These are phyloP conservation scores for Pseudonitzschia pungens DNA, from an alignment of 108 stramenopile genomes.

Conservation along the genomic window DNA sequence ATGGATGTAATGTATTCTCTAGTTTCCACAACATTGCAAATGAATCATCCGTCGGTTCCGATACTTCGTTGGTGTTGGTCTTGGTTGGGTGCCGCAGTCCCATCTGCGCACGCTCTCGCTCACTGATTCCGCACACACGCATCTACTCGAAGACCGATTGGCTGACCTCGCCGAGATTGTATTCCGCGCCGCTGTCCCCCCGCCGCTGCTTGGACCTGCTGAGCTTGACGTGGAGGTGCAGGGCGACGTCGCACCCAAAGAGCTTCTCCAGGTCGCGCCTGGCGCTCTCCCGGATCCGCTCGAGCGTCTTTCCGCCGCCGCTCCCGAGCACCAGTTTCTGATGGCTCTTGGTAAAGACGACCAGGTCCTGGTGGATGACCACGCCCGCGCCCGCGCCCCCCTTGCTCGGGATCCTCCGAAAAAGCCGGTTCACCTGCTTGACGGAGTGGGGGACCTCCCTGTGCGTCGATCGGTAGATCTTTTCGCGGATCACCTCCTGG, in stretches of 20 bases:
- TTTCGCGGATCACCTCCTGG: constrained; percentile 89
- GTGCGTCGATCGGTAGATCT: constrained; percentile 84
- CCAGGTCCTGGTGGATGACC: constrained; percentile 72
- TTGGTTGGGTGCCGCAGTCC: too few species aligned
- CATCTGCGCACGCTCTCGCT: too few species aligned
- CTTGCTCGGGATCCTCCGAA: constrained; percentile 24
- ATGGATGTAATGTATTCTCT: too few species aligned
- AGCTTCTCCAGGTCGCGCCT: constrained; percentile 53
- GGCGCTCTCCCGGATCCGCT: constrained; percentile 66
- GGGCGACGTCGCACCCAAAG: constrained; percentile 61
- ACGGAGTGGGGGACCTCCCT: constrained; percentile 46
- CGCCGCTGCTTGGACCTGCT: constrained; percentile 45
- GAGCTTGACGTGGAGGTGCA: constrained; percentile 61
- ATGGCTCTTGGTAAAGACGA: constrained; percentile 80
- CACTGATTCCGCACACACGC: not conserved
- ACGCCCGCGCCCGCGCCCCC: too few species aligned
- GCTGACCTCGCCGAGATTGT: constrained; percentile 12
- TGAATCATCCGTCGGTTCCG: too few species aligned
- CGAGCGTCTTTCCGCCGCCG: constrained; percentile 63
- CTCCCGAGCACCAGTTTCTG: constrained; percentile 60
- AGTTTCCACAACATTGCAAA: too few species aligned
- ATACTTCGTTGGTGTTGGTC: too few species aligned
- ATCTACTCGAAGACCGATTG: not conserved
- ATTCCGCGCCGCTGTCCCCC: constrained; percentile 4
- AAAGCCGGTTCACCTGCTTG: constrained; percentile 26